Conservation (phyloP, 345 rosid genomes). For the Corymbia maculata region DNA sequence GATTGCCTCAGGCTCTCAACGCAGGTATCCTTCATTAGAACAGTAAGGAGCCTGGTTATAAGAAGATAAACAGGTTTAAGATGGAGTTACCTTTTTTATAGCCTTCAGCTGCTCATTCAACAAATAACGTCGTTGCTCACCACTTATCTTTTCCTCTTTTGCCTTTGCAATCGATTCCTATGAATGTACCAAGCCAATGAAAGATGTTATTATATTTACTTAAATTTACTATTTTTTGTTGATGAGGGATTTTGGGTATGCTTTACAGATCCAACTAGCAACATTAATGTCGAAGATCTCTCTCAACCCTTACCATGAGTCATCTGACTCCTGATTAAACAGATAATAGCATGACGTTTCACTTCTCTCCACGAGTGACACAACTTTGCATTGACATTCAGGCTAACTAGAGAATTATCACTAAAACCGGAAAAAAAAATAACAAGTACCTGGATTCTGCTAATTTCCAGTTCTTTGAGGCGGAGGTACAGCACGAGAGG, state of each 20-base stretch:
- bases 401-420: background rate
- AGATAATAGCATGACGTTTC: background rate
- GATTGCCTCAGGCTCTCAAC: background rate
- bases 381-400: background rate
- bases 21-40: background rate
- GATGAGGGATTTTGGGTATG: background rate
- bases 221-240: background rate
- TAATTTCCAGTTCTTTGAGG: slow-evolving; percentile 79
- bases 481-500: no score
- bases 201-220: background rate
- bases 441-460: slow-evolving; percentile 78
- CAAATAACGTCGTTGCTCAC: slow-evolving; percentile 97
- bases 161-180: slow-evolving; percentile 98
- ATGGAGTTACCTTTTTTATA: slow-evolving; percentile 73
- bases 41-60: background rate
- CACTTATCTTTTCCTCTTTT: slow-evolving; percentile 96
- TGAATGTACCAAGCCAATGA: slow-evolving; percentile 7
- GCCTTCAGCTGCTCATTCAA: slow-evolving; percentile 99
- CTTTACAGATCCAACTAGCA: background rate
- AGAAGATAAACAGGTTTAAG: background rate
- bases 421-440: no score
- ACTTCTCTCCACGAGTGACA: background rate
- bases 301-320: background rate
- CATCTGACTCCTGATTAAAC: background rate
- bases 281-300: background rate